A percentile compares a stretch with the other conserved stretches of the same genome.
Evolutionary conservation across 2,329 filamentous ascomycete species (phyloP).

Genomic region (Beauveria australis): DNA sequence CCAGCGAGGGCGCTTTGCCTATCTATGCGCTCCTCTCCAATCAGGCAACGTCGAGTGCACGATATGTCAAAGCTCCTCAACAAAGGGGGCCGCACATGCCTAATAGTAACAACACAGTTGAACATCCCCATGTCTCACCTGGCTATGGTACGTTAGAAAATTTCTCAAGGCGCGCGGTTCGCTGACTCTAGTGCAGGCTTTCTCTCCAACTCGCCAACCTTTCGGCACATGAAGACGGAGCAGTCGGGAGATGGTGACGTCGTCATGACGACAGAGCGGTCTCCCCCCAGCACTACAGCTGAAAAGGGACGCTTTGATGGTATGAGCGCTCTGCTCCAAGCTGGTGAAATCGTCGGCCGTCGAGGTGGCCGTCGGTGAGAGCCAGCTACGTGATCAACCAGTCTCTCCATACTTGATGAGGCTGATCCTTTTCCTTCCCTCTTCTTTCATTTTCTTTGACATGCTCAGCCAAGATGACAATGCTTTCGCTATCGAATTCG

Average conservation of each 20-base stretch:
- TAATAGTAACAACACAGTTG: slow-evolving; percentile 15
- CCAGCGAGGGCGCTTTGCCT: slow-evolving; percentile 42
- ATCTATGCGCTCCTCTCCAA: slow-evolving; percentile 46
- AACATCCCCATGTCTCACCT: slow-evolving; percentile 6
- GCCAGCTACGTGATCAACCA: neutral
- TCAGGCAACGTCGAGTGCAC: slow-evolving; percentile 18
- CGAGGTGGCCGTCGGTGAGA: slow-evolving; percentile 18
- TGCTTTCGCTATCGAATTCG: neutral
- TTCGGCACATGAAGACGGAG: slow-evolving; percentile 24
- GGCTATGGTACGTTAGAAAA: slow-evolving; percentile 27
- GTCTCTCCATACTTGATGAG: neutral
- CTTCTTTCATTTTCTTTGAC: neutral
- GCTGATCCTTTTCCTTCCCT: neutral
- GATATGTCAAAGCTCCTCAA: slow-evolving; percentile 8
- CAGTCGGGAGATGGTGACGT: slow-evolving; percentile 23
- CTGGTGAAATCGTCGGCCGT: slow-evolving; percentile 51
- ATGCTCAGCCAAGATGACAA: neutral
- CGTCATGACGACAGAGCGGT: slow-evolving; percentile 21
- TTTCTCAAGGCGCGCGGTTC: slow-evolving; percentile 13
- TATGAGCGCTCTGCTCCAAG: slow-evolving; percentile 49
- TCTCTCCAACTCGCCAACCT: slow-evolving; percentile 24
- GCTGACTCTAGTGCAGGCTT: slow-evolving; percentile 25
- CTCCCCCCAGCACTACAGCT: slow-evolving; percentile 21
- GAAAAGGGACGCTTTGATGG: slow-evolving; percentile 38
- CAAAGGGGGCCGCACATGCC: slow-evolving; percentile 11